phyloP scores from a whole-genome alignment of 257 asterid species.

The Solanum lignicaule region DNA sequence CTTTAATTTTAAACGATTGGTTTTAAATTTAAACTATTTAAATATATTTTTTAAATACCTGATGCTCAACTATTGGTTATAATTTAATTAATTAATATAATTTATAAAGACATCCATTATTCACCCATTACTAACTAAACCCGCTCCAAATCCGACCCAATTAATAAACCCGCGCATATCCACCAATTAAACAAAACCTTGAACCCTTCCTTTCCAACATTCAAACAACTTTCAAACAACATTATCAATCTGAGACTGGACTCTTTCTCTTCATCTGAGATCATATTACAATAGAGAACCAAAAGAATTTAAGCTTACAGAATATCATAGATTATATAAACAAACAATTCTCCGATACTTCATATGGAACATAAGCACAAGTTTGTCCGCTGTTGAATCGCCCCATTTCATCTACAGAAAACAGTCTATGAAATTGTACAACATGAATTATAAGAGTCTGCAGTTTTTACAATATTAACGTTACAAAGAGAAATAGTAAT shows the following conservation, averaged over 20 bases:
- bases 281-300: background rate
- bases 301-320: slow-evolving; percentile 7
- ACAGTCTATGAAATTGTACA: slow-evolving; percentile 56
- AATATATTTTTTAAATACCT: too few relatives aligned
- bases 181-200: too few relatives aligned
- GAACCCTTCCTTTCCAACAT: too few relatives aligned
- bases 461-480: background rate
- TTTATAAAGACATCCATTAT: too few relatives aligned
- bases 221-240: background rate
- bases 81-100: too few relatives aligned
- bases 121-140: too few relatives aligned
- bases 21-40: too few relatives aligned
- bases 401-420: background rate
- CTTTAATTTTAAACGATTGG: too few relatives aligned
- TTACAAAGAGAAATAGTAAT: background rate
- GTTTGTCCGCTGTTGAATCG: background rate
- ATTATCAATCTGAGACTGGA: background rate
- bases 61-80: too few relatives aligned
- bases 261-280: background rate
- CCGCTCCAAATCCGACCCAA: too few relatives aligned
- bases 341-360: slow-evolving; percentile 8
- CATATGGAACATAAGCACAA: slow-evolving; percentile 2
- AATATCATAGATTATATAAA: slow-evolving; percentile 13
- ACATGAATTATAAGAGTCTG: slow-evolving; percentile 30
- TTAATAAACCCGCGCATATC: too few relatives aligned